A percentile compares a stretch with the other conserved stretches of the same genome.
phyloP scores from a whole-genome alignment of 257 asterid species.

The Petrea volubilis region DNA sequence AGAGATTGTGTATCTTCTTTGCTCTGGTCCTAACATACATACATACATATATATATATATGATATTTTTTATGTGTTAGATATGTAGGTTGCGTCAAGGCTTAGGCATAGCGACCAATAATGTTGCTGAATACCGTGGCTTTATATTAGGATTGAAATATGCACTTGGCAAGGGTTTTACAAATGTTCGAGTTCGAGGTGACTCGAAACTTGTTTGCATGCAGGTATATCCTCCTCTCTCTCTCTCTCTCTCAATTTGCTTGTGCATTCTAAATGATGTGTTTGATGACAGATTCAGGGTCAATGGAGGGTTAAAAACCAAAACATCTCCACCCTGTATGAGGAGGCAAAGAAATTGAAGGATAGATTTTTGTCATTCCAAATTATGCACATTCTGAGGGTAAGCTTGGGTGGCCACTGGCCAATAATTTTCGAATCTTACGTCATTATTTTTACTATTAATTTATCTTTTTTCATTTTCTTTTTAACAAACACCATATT shows the following conservation, averaged over 20 bases:
- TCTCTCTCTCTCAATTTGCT: no score
- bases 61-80: constrained; percentile 44
- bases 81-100: constrained; percentile 91
- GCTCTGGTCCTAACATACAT: not conserved
- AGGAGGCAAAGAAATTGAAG: constrained; percentile 77
- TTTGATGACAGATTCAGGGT: constrained; percentile 68
- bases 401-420: constrained; percentile 24
- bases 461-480: no score
- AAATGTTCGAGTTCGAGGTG: constrained; percentile 87
- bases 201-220: constrained; percentile 98
- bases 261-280: constrained; percentile 14
- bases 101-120: constrained; percentile 89
- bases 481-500: no score
- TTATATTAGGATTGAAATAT: constrained; percentile 81
- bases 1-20: constrained; percentile 4
- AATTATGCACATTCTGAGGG: constrained; percentile 75
- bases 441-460: not conserved
- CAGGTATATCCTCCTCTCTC: constrained; percentile 87
- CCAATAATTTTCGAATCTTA: not conserved
- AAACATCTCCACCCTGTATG: constrained; percentile 59
- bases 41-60: no score
- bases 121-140: constrained; percentile 91
- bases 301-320: constrained; percentile 88
- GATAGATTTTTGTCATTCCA: constrained; percentile 67
- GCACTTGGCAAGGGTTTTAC: constrained; percentile 92